Evolutionary conservation across 768 basidiomycete genomes (phyloP).

Genomic region (Trametes punicea): DNA sequence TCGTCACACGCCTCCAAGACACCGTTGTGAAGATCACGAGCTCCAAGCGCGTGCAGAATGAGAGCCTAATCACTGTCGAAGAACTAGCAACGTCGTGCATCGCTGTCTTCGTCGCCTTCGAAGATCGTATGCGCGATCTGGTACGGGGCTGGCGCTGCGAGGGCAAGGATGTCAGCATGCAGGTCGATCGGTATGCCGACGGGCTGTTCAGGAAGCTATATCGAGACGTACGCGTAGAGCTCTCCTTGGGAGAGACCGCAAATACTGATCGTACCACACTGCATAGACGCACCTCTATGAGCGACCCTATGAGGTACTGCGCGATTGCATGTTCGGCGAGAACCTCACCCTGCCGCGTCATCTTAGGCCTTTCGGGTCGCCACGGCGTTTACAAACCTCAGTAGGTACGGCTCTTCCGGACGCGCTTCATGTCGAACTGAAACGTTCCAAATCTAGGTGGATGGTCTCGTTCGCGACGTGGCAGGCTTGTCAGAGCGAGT

Average conservation of each 20-base stretch:
- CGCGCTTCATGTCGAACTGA: not conserved
- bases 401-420: not conserved
- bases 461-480: not conserved
- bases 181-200: conserved; percentile 12
- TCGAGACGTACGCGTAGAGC: not conserved
- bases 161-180: conserved; percentile 5
- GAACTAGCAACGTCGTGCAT: conserved; percentile 9
- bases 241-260: not conserved
- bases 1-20: not conserved
- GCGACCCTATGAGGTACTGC: not conserved
- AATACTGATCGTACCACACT: not conserved
- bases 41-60: not conserved
- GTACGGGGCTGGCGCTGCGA: conserved; percentile 9
- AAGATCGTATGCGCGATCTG: conserved; percentile 2
- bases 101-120: conserved; percentile 8
- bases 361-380: not conserved
- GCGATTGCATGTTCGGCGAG: not conserved
- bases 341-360: not conserved
- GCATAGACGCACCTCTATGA: not conserved
- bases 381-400: not conserved
- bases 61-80: not conserved
- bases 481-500: not conserved
- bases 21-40: not conserved
- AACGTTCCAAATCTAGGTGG: not conserved
- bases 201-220: conserved; percentile 10